These are phyloP conservation scores for Dicorynia guianensis DNA, from an alignment of 306 rosid genomes.

Conservation along the genomic window DNA sequence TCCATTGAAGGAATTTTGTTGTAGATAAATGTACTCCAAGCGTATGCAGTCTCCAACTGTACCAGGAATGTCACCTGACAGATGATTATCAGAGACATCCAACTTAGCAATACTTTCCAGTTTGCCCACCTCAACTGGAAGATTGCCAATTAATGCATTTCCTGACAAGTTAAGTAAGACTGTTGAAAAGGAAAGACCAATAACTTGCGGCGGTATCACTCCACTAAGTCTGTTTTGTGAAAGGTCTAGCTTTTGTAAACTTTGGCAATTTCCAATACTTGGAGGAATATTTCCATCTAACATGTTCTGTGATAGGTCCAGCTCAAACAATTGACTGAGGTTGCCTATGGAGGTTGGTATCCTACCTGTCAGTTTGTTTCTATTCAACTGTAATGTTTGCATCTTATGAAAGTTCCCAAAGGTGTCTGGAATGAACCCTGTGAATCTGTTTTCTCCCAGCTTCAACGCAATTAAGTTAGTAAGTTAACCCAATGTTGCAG, in stretches of 20 bases:
- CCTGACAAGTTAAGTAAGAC: not conserved
- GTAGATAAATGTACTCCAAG: not conserved
- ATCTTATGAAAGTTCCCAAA: not conserved
- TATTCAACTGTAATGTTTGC: not conserved
- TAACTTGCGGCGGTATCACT: not conserved
- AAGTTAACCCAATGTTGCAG: not conserved
- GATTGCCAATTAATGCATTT: not conserved
- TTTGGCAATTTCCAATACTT: not conserved
- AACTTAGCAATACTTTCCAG: not conserved
- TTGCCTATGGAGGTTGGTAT: constrained; percentile 11
- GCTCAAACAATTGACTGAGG: not conserved
- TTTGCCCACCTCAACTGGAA: not conserved
- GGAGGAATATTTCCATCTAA: not conserved
- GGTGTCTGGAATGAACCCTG: not conserved
- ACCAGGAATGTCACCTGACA: not conserved
- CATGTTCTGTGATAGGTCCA: not conserved
- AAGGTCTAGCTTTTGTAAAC: not conserved
- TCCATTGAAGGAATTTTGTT: constrained; percentile 1
- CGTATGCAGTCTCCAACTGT: not conserved
- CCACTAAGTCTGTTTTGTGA: not conserved
- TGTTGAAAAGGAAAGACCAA: not conserved
- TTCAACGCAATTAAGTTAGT: not conserved
- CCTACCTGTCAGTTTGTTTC: not conserved
- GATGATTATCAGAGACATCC: not conserved
- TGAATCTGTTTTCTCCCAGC: not conserved